These are phyloP conservation scores for Blastobotrys malaysiensis DNA, from an alignment of 1,139 yeast genomes.

Conservation along the genomic window DNA sequence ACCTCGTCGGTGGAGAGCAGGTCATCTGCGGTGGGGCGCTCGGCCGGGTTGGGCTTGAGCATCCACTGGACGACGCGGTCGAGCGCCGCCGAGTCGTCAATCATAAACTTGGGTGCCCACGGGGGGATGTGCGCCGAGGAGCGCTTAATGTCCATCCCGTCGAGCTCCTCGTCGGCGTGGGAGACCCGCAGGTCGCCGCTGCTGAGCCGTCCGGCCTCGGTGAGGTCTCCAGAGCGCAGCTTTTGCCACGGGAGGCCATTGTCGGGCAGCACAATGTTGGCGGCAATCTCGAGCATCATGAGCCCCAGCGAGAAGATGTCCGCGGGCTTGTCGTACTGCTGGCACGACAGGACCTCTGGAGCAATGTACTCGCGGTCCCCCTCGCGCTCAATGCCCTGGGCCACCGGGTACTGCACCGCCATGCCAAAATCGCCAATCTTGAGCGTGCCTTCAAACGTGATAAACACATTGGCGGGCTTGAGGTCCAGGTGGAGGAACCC, in stretches of 20 bases:
- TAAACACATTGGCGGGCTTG: slow-evolving; percentile 91
- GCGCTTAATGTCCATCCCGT: slow-evolving; percentile 6
- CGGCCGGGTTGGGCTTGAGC: slow-evolving; percentile 81
- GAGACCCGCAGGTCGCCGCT: slow-evolving; percentile 48
- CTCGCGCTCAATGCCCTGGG: slow-evolving; percentile 68
- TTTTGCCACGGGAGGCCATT: slow-evolving; percentile 98
- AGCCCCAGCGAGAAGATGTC: slow-evolving; percentile 91
- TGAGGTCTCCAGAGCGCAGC: slow-evolving; percentile 86
- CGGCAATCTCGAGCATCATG: slow-evolving; percentile 91
- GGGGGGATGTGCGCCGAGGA: slow-evolving; percentile 2
- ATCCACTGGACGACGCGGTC: slow-evolving; percentile 82
- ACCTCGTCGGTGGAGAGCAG: slow-evolving; percentile 69
- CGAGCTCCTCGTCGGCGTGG: slow-evolving; percentile 16
- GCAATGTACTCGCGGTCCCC: slow-evolving; percentile 98
- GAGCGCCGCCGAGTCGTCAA: slow-evolving; percentile 65
- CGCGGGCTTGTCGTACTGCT: slow-evolving; percentile 84
- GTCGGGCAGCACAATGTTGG: slow-evolving; percentile 90
- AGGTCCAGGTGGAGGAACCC: slow-evolving; percentile 79
- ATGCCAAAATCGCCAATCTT: slow-evolving; percentile 82
- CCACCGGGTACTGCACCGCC: slow-evolving; percentile 53
- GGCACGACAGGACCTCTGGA: slow-evolving; percentile 83
- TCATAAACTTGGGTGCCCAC: slow-evolving; percentile 84
- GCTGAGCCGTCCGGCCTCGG: slow-evolving; percentile 89
- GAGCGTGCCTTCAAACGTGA: slow-evolving; percentile 88
- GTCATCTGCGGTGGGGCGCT: slow-evolving; percentile 72